A percentile compares a stretch with the other conserved stretches of the same genome.
Conservation (phyloP, 1,284 basidiomycete species). For the Pisolithus thermaeus region DNA sequence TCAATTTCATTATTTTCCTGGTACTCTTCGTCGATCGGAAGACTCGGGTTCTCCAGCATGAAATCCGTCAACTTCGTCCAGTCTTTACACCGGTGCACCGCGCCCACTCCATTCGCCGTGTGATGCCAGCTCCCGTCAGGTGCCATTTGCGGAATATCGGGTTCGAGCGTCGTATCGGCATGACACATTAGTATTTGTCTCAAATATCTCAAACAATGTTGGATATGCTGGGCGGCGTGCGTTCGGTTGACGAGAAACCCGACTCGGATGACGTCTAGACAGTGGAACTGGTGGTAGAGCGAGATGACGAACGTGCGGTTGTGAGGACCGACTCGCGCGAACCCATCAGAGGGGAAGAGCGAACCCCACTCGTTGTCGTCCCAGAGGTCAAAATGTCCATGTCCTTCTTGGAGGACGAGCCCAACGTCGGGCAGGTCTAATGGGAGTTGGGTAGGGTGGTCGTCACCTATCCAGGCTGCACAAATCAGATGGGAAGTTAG, state of each 20-base stretch:
- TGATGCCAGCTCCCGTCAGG: constrained; percentile 21
- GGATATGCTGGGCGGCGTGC: constrained; percentile 28
- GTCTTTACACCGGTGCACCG: constrained; percentile 31
- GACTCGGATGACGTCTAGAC: constrained; percentile 29
- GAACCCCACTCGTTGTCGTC: constrained; percentile 34
- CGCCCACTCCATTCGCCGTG: constrained; percentile 25
- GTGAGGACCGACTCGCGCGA: constrained; percentile 28
- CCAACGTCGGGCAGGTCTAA: constrained; percentile 23
- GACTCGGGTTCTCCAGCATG: constrained; percentile 27
- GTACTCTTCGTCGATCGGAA: constrained; percentile 16
- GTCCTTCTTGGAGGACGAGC: constrained; percentile 16
- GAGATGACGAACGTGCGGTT: constrained; percentile 28
- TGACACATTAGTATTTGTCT: constrained; percentile 34
- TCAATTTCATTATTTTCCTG: not conserved
- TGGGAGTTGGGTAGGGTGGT: constrained; percentile 26
- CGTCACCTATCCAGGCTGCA: constrained; percentile 23
- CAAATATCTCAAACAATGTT: constrained; percentile 37
- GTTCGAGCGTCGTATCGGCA: constrained; percentile 37
- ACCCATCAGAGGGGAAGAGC: constrained; percentile 33
- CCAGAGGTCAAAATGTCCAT: constrained; percentile 23
- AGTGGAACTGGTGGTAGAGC: constrained; percentile 35
- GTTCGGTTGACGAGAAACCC: constrained; percentile 26
- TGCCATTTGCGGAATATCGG: constrained; percentile 22
- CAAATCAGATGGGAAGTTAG: constrained; percentile 1
- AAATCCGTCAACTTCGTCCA: constrained; percentile 31